A percentile compares a stretch with the other conserved stretches of the same genome.
Conservation (phyloP, 305 asterid species). For the Fraxinus dipetala region DNA sequence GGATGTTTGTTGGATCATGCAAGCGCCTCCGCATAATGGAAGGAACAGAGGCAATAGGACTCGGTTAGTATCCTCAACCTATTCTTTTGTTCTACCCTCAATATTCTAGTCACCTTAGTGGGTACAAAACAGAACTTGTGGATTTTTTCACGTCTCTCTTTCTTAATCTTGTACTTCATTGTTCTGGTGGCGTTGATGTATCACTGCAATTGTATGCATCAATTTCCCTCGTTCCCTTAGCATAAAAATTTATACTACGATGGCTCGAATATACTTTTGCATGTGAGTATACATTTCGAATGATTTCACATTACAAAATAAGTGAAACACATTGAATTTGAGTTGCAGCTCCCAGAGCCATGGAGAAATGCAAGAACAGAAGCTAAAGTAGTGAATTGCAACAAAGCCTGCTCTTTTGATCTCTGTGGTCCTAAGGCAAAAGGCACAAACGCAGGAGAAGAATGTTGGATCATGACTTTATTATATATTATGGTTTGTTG, state of each 20-base stretch:
- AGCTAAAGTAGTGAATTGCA: slow-evolving; percentile 33
- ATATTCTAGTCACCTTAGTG: background rate
- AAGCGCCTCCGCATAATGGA: slow-evolving; percentile 71
- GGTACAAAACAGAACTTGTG: background rate
- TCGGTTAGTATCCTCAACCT: slow-evolving; percentile 37
- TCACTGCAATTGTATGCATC: background rate
- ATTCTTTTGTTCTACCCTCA: background rate
- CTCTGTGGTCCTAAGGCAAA: slow-evolving; percentile 24
- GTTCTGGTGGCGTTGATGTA: background rate
- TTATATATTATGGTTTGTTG: background rate
- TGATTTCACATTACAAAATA: background rate
- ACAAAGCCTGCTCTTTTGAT: slow-evolving; percentile 42
- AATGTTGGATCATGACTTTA: slow-evolving; percentile 41
- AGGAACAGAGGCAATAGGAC: slow-evolving; percentile 66
- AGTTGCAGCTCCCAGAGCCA: slow-evolving; percentile 67
- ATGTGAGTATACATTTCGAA: background rate
- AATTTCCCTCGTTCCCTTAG: background rate
- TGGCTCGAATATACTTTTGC: background rate
- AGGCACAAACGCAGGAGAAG: slow-evolving; percentile 35
- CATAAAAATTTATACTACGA: background rate
- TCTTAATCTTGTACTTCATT: background rate
- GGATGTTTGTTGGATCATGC: slow-evolving; percentile 76
- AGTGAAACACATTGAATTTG: background rate
- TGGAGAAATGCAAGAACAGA: slow-evolving; percentile 83
- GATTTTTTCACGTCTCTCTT: background rate